Percentiles rank a stretch among this genome's conserved stretches.
Evolutionary conservation across 805 yeast genomes (phyloP).

Genomic region (Wickerhamiella spandovensis): DNA sequence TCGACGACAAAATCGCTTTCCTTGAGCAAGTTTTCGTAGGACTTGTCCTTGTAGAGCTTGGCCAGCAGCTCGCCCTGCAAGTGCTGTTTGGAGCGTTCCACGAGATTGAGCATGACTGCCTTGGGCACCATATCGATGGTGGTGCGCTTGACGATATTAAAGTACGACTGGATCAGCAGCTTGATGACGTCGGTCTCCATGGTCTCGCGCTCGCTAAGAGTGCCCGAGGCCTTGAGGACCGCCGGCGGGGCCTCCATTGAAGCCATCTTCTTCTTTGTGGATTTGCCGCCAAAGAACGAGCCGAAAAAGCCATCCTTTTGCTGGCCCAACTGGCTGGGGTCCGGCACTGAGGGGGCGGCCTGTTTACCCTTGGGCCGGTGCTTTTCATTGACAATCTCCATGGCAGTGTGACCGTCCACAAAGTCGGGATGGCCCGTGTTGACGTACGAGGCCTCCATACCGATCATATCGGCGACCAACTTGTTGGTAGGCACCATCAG

Average conservation of each 20-base stretch:
- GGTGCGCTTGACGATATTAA: slow-evolving; percentile 83
- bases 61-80: slow-evolving; percentile 84
- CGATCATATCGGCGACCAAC: slow-evolving; percentile 72
- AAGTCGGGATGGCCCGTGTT: slow-evolving; percentile 97
- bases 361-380: slow-evolving; percentile 75
- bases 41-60: slow-evolving; percentile 65
- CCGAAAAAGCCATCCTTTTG: slow-evolving; percentile 67
- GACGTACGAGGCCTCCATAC: slow-evolving; percentile 82
- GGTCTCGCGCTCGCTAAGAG: slow-evolving; percentile 86
- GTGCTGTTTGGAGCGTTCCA: slow-evolving; percentile 69
- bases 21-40: slow-evolving; percentile 60
- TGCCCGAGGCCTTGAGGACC: slow-evolving; percentile 82
- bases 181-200: slow-evolving; percentile 96
- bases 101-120: slow-evolving; percentile 86
- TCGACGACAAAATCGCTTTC: slow-evolving; percentile 88
- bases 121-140: slow-evolving; percentile 91
- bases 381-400: slow-evolving; percentile 83
- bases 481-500: slow-evolving; percentile 73
- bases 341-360: slow-evolving; percentile 24
- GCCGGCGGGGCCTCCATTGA: slow-evolving; percentile 97
- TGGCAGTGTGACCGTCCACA: slow-evolving; percentile 86
- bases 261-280: slow-evolving; percentile 69
- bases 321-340: slow-evolving; percentile 8
- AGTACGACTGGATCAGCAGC: slow-evolving; percentile 78
- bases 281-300: slow-evolving; percentile 78